Conservation (phyloP, 805 yeast genomes). For the Kluyveromyces wickerhamii region DNA sequence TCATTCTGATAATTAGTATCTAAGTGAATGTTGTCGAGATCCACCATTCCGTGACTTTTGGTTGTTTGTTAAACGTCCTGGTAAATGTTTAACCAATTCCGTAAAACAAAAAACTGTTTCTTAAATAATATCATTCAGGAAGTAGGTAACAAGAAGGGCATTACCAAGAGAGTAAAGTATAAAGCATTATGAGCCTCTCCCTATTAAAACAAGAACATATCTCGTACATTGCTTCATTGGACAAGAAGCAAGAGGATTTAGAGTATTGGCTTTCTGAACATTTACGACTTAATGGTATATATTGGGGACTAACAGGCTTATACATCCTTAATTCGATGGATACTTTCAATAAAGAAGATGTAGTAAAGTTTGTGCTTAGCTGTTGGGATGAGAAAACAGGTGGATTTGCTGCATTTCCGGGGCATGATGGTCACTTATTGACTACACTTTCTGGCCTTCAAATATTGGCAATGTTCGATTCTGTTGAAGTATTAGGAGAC, state of each 20-base stretch:
- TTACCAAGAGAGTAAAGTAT: too few relatives aligned
- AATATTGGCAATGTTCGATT: constrained; percentile 58
- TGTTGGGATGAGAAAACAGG: constrained; percentile 58
- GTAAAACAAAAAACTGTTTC: too few relatives aligned
- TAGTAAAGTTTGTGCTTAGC: constrained; percentile 56
- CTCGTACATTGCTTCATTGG: constrained; percentile 45
- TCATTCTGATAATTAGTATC: constrained; percentile 11
- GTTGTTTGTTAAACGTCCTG: too few relatives aligned
- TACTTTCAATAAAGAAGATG: constrained; percentile 52
- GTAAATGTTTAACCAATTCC: too few relatives aligned
- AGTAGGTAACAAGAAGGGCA: too few relatives aligned
- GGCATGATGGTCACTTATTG: constrained; percentile 81
- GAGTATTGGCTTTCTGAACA: constrained; percentile 91
- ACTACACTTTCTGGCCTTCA: constrained; percentile 86
- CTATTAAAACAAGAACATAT: constrained; percentile 45
- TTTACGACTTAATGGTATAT: constrained; percentile 80
- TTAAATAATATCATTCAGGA: too few relatives aligned
- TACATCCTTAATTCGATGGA: constrained; percentile 48
- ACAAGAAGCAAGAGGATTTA: constrained; percentile 47
- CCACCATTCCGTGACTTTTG: constrained; percentile 2
- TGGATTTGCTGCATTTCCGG: constrained; percentile 86
- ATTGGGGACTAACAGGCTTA: constrained; percentile 89
- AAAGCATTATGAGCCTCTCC: too few relatives aligned
- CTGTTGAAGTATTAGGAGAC: constrained; percentile 37
- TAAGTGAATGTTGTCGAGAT: constrained; percentile 4